Evolutionary conservation across 345 rosid genomes (phyloP).

Genomic region (Theobroma cacao): DNA sequence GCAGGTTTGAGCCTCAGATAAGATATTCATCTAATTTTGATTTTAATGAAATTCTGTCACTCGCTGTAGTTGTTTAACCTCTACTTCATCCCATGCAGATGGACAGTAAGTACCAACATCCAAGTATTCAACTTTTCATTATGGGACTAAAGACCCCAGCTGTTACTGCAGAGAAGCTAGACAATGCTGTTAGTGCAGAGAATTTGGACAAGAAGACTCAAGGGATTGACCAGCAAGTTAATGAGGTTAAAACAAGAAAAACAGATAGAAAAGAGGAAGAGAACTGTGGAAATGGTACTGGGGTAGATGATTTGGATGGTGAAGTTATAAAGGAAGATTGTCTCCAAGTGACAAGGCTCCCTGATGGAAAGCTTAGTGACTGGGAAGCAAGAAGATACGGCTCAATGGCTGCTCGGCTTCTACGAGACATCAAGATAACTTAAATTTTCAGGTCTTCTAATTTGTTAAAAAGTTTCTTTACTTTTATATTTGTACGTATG

Average conservation of each 20-base stretch:
- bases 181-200: neutral
- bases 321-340: conserved; percentile 31
- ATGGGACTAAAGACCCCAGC: conserved; percentile 51
- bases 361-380: conserved; percentile 56
- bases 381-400: conserved; percentile 95
- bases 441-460: conserved; percentile 23
- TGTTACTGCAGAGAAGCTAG: conserved; percentile 14
- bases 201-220: conserved; percentile 8
- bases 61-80: neutral
- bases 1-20: conserved; percentile 5
- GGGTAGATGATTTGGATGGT: conserved; percentile 12
- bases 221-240: conserved; percentile 21
- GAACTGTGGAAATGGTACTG: conserved; percentile 15
- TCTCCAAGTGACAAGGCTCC: conserved; percentile 28
- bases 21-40: neutral
- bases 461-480: neutral
- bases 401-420: conserved; percentile 89
- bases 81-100: conserved; percentile 43
- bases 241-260: conserved; percentile 27
- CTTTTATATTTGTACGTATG: neutral
- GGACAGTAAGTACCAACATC: conserved; percentile 79
- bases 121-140: conserved; percentile 81
- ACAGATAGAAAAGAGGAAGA: conserved; percentile 18
- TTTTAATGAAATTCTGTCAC: neutral
- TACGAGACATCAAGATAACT: conserved; percentile 64